Percentiles rank a stretch among this genome's conserved stretches.
phyloP scores from a whole-genome alignment of 257 asterid genomes.

The Solanum neorickii region DNA sequence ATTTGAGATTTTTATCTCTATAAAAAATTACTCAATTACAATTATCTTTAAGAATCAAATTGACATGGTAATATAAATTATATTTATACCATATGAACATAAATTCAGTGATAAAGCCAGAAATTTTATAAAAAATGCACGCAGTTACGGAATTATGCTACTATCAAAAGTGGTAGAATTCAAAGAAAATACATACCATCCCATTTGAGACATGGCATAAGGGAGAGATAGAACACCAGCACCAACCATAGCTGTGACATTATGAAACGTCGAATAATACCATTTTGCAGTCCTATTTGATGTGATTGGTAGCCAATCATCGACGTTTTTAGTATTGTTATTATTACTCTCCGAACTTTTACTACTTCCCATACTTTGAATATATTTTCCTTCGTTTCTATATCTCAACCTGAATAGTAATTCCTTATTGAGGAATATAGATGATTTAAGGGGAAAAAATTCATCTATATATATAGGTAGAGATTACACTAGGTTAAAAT shows the following conservation, averaged over 20 bases:
- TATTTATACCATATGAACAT: too few species aligned
- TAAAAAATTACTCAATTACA: too few species aligned
- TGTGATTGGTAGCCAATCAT: slow-evolving; percentile 38
- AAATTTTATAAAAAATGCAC: too few species aligned
- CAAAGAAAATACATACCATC: slow-evolving; percentile 20
- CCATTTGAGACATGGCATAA: slow-evolving; percentile 39
- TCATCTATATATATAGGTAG: too few species aligned
- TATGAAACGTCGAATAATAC: slow-evolving; percentile 41
- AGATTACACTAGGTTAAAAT: not conserved
- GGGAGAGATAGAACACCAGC: slow-evolving; percentile 23
- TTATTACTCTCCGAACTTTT: not conserved
- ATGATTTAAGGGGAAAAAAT: not conserved
- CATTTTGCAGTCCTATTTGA: slow-evolving; percentile 24
- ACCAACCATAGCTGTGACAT: slow-evolving; percentile 29
- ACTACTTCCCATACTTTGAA: not conserved
- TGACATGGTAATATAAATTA: too few species aligned
- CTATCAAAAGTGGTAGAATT: not conserved
- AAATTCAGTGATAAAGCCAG: too few species aligned
- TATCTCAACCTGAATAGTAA: not conserved
- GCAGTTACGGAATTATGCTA: too few species aligned
- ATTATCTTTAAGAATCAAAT: too few species aligned
- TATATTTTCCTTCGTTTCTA: not conserved
- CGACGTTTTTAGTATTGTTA: not conserved
- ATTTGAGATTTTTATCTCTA: too few species aligned
- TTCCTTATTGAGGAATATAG: not conserved